These are phyloP conservation scores for Meyerozyma carpophila DNA, from an alignment of 1,139 yeast genomes.

Conservation along the genomic window DNA sequence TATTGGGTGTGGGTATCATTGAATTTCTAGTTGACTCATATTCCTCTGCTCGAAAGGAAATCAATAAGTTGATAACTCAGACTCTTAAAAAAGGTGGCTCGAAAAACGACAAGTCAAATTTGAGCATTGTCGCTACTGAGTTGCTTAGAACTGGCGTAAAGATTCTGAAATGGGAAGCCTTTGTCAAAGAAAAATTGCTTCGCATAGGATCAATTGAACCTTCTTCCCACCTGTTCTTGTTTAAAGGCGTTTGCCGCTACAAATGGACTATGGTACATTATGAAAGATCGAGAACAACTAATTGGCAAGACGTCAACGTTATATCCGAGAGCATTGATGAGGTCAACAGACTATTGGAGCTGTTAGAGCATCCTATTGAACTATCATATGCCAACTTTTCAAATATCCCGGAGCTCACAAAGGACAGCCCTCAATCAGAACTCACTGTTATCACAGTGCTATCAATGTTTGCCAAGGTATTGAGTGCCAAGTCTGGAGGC, in stretches of 20 bases:
- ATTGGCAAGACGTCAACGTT: constrained; percentile 26
- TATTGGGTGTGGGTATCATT: background rate
- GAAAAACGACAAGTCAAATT: background rate
- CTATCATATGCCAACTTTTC: constrained; percentile 41
- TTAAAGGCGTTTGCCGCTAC: constrained; percentile 14
- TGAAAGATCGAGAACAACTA: constrained; percentile 26
- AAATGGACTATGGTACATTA: constrained; percentile 32
- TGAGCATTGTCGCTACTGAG: constrained; percentile 14
- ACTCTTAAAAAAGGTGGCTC: background rate
- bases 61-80: background rate
- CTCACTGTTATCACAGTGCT: constrained; percentile 64
- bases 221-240: background rate
- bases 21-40: background rate
- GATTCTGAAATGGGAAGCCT: constrained; percentile 32
- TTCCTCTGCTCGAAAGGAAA: background rate
- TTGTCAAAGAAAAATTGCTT: constrained; percentile 13
- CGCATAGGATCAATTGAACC: constrained; percentile 10
- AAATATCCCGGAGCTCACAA: constrained; percentile 55
- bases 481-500: constrained; percentile 33
- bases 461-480: constrained; percentile 57
- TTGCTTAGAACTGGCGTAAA: constrained; percentile 34
- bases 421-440: constrained; percentile 51
- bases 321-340: constrained; percentile 21
- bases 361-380: background rate
- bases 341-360: constrained; percentile 6